Percentiles rank a stretch among this genome's conserved stretches.
Evolutionary conservation across 202 grass and related monocot genomes (phyloP).

Genomic region (Cymbopogon flexuosus): DNA sequence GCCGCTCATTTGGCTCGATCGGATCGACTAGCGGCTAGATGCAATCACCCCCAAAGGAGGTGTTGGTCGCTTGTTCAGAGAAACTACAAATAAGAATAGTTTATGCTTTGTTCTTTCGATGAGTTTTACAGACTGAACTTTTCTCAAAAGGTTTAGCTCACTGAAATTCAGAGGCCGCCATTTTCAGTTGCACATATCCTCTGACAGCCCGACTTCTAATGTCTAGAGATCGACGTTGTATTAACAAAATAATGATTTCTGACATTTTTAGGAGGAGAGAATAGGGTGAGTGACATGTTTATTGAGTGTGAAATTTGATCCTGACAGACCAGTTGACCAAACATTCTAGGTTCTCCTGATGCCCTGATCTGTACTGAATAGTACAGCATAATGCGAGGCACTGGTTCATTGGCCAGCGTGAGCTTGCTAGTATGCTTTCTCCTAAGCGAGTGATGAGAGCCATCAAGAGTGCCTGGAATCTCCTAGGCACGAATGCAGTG

Average conservation of each 20-base stretch:
- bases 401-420: not conserved
- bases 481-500: conserved; percentile 15
- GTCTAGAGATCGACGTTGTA: not conserved
- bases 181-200: not conserved
- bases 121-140: not conserved
- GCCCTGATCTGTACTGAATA: not conserved
- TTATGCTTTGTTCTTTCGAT: not conserved
- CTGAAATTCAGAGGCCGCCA: not conserved
- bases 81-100: not conserved
- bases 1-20: not conserved
- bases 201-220: not conserved
- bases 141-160: not conserved
- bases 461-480: conserved; percentile 42
- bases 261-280: not conserved
- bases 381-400: conserved; percentile 12
- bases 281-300: not conserved
- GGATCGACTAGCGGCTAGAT: not conserved
- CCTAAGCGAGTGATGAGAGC: conserved; percentile 25
- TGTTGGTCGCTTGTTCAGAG: not conserved
- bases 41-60: not conserved
- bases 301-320: not conserved
- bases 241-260: not conserved
- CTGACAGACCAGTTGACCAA: conserved; percentile 5
- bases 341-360: conserved; percentile 11
- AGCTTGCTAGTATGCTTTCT: not conserved